Base-by-base conservation (phyloP, 2,329 filamentous ascomycete species). In the Curvularia lunata region DNA sequence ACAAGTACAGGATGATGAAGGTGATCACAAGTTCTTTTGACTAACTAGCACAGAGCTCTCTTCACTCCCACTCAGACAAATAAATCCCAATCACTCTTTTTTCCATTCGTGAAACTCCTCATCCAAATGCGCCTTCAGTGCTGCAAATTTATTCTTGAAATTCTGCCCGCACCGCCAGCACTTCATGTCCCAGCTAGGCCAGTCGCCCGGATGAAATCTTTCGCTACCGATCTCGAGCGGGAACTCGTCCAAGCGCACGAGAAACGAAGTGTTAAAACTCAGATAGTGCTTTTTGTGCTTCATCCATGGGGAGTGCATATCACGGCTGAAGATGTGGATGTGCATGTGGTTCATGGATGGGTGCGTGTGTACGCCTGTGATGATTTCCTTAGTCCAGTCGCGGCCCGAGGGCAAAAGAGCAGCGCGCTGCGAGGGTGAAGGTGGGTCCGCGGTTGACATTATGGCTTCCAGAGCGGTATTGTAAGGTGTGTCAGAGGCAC, bases 301-400 rank as follows among this genome's bases (percentile, higher is more conserved):
- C 76, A 97, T 65, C 45, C 83, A 84, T 10, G 85, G 83, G 37
- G 89, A 92, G 67, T 86, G 83, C 82, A 91, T 89, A 74, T 99
- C 95, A 18, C 86, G 82, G 38, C 90, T 91, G 56, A 98, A 78
- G 28, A 98, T 86, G 76, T 99, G 95, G 4, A 98, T 83, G 77
- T 99, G 95, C 53, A 98, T 74, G 75, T 98, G 92, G 62, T 86
- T 88, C 95, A 99, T 98, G 54, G 89, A 93, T 3, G 95, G 95
- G 65, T 89, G 86, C 3, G 91, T 90, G 78, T 99, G 95, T 7
- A 97, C 85, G 13, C 95, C 95, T 19, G 88, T 84, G 48, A 86
- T 84, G 48, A 98, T 83, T 25, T 95, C 91, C 12, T 80, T 79
- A 40, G 81, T 78, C 91, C 92, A 98, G 77, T 97, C 88, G 23